Conservation (phyloP, 352 stramenopile genomes). For the Phytophthora megakarya region DNA sequence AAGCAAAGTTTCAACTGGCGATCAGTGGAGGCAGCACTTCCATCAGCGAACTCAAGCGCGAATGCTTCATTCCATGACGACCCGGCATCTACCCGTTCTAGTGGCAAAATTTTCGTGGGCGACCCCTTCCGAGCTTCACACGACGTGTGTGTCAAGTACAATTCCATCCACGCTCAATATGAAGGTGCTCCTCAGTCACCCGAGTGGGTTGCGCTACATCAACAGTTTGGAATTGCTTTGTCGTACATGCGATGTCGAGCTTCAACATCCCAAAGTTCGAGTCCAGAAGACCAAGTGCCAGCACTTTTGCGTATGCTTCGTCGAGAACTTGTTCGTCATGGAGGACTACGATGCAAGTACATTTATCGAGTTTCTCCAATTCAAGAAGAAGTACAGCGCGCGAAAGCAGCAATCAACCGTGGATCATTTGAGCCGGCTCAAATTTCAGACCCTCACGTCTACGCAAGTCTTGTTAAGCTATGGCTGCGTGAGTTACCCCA, state of each 20-base stretch:
- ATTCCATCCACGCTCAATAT: conserved; percentile 59
- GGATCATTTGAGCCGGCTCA: conserved; percentile 45
- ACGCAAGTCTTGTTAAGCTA: conserved; percentile 64
- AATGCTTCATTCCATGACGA: conserved; percentile 5
- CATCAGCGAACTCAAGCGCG: not conserved
- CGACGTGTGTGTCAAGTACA: conserved; percentile 57
- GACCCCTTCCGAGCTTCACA: conserved; percentile 54
- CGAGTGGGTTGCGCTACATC: conserved; percentile 44
- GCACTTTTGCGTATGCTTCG: conserved; percentile 57
- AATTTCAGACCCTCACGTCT: conserved; percentile 53
- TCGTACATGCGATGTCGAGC: conserved; percentile 44
- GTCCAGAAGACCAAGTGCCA: conserved; percentile 43
- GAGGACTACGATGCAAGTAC: conserved; percentile 52
- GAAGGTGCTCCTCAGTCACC: conserved; percentile 42
- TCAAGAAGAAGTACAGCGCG: conserved; percentile 43
- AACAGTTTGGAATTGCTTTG: conserved; percentile 62
- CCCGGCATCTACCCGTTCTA: conserved; percentile 1
- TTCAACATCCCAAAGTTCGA: conserved; percentile 17
- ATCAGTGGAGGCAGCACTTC: conserved; percentile 27
- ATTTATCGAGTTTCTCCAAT: conserved; percentile 65
- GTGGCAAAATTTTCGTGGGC: conserved; percentile 49
- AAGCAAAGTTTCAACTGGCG: conserved; percentile 37
- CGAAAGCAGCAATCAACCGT: conserved; percentile 54
- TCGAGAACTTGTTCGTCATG: conserved; percentile 52
- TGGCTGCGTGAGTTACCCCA: conserved; percentile 64